These are phyloP conservation scores for Staphylotrichum longicolle DNA, from an alignment of 495 filamentous ascomycete species.

Conservation along the genomic window DNA sequence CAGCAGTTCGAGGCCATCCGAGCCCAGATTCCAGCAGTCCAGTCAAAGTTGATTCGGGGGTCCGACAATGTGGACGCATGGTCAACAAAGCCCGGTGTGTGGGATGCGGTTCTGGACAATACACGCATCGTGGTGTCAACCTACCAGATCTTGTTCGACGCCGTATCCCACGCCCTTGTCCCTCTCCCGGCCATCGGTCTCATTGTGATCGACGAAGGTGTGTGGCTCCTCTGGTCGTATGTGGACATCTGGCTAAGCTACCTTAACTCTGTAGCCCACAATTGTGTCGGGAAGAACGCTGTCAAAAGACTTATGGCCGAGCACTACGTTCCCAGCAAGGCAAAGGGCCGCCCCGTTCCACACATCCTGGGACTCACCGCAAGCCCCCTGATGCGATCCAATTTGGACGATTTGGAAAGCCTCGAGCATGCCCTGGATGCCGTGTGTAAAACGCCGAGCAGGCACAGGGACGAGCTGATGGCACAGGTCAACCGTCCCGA, in stretches of 20 bases:
- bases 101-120: conserved; percentile 69
- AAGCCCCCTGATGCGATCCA: conserved; percentile 68
- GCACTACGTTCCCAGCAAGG: conserved; percentile 58
- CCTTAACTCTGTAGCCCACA: conserved; percentile 56
- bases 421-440: conserved; percentile 79
- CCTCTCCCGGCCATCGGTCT: conserved; percentile 62
- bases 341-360: conserved; percentile 52
- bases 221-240: not conserved
- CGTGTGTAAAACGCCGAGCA: conserved; percentile 66
- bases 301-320: conserved; percentile 75
- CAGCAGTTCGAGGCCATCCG: conserved; percentile 71
- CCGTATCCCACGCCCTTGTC: conserved; percentile 78
- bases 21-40: conserved; percentile 59
- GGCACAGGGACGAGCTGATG: conserved; percentile 67
- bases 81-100: conserved; percentile 61
- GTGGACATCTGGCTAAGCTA: conserved; percentile 5
- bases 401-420: conserved; percentile 47
- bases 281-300: conserved; percentile 62
- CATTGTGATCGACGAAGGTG: conserved; percentile 89
- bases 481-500: conserved; percentile 64
- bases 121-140: conserved; percentile 76
- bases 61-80: conserved; percentile 70
- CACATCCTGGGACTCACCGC: conserved; percentile 81
- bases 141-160: conserved; percentile 72
- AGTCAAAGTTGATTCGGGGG: conserved; percentile 64